Percentiles rank a stretch among this genome's conserved stretches.
These are phyloP conservation scores for Endogone sp. DNA, from an alignment of 192 early-diverging fungal genomes.

Conservation along the genomic window DNA sequence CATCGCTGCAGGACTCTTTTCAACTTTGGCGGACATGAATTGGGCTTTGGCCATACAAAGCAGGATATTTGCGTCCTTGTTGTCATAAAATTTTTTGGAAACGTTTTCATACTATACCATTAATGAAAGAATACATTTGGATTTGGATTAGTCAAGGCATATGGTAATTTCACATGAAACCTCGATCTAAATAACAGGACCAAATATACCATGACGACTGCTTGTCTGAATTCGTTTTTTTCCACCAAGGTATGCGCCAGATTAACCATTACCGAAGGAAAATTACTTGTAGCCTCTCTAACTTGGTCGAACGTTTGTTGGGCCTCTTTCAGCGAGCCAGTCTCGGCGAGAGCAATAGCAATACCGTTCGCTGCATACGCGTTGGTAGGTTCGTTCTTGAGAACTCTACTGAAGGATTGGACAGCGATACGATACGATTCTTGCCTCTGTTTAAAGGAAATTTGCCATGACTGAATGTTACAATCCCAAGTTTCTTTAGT, in stretches of 20 bases:
- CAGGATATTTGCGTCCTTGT: slow-evolving; percentile 44
- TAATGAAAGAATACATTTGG: neutral
- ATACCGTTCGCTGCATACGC: slow-evolving; percentile 82
- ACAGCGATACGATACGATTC: slow-evolving; percentile 64
- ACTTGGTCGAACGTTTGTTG: slow-evolving; percentile 57
- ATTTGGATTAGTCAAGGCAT: neutral
- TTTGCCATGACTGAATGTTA: too few species aligned
- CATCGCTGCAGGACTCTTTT: slow-evolving; percentile 61
- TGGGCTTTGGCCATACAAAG: slow-evolving; percentile 54
- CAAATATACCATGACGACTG: slow-evolving; percentile 58
- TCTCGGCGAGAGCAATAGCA: slow-evolving; percentile 79
- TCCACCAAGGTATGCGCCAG: slow-evolving; percentile 75
- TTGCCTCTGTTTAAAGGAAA: slow-evolving; percentile 22
- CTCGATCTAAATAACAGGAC: neutral
- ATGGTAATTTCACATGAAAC: neutral
- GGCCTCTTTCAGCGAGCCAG: slow-evolving; percentile 54
- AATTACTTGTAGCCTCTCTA: slow-evolving; percentile 35
- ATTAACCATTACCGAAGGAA: slow-evolving; percentile 61
- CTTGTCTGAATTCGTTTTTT: slow-evolving; percentile 68
- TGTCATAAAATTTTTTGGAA: slow-evolving; percentile 48
- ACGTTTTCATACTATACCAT: slow-evolving; percentile 60
- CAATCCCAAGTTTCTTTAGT: slow-evolving; percentile 1
- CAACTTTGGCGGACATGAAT: slow-evolving; percentile 56
- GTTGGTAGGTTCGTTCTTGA: slow-evolving; percentile 65
- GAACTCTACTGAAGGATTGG: slow-evolving; percentile 77